Evolutionary conservation across 352 stramenopile genomes (phyloP), one percentile per base, ranked within the genome.

Genomic region (Albugo laibachii): DNA sequence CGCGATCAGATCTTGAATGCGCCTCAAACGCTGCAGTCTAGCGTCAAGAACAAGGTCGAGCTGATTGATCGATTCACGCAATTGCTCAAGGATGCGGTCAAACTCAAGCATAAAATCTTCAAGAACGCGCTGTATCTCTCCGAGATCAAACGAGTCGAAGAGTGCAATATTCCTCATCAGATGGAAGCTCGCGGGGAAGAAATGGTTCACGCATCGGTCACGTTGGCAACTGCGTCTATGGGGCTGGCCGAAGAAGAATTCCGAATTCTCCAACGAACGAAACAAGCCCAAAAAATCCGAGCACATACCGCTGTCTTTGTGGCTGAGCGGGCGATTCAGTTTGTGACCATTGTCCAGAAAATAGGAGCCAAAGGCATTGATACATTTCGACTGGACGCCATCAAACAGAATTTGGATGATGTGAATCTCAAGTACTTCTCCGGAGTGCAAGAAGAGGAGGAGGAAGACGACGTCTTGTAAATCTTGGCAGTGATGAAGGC

Each of bases 31-130:
- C 58, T 92, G 41, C 62, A 61, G 0, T 59, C 67, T 1, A 67
- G 53, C 18, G 62, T 65, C 1, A 92, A 87, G 48, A 80, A 77
- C 48, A 92, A 92, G 55, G 62, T 62, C 0, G 76, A 87, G 52
- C 48, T 89, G 43, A 83, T 92, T 20, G 73, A 86, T 60, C 83
- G 80, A 53, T 92, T 89, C 48, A 85, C 72, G 14, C 69, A 83
- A 24, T 48, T 92, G 20, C 47, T 92, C n/a, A 92, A 92, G 36
- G 76, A 92, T 36, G 65, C 69, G 0, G 79, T 92, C 34, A 87
- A 89, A 50, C 62, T 89, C 21, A 85, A 86, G 52, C 79, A 89
- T 63, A 92, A 92, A 57, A 65, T 92, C 42, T 92, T 89, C 57
- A 86, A 86, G 56, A 86, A 72, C 49, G 55, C 56, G 4, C 65